phyloP scores from a whole-genome alignment of 2,329 filamentous ascomycete species.

The Furcasterigmium furcatum region DNA sequence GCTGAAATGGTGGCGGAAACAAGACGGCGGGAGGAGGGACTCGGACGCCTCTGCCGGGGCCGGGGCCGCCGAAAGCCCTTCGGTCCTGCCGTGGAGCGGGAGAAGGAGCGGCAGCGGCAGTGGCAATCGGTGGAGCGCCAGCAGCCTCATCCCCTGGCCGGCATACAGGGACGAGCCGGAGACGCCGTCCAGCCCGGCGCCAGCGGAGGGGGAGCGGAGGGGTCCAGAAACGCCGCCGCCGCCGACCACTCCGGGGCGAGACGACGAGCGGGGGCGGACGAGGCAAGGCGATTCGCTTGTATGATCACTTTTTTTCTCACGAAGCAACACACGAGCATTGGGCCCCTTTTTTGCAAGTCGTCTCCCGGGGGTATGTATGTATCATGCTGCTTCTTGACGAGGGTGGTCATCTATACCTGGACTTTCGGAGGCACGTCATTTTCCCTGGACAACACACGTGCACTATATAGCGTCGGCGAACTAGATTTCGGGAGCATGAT shows the following conservation, averaged over 20 bases:
- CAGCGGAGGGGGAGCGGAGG: conserved; percentile 6
- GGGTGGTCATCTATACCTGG: too few relatives aligned
- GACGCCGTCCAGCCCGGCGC: conserved; percentile 6
- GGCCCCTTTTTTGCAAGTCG: conserved; percentile 3
- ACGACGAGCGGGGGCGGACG: conserved; percentile 4
- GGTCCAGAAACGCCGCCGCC: conserved; percentile 6
- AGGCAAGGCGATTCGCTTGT: conserved; percentile 25
- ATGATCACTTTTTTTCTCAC: conserved; percentile 19
- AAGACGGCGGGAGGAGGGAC: conserved; percentile 1
- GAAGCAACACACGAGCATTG: background rate
- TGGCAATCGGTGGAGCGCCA: background rate
- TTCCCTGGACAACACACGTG: too few relatives aligned
- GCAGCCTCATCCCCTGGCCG: conserved; percentile 1
- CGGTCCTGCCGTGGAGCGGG: conserved; percentile 6
- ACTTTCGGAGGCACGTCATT: too few relatives aligned
- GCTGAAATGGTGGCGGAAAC: conserved; percentile 50
- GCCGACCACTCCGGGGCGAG: background rate
- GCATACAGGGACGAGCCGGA: conserved; percentile 16
- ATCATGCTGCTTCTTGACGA: too few relatives aligned
- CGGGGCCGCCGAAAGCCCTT: too few relatives aligned
- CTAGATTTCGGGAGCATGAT: too few relatives aligned
- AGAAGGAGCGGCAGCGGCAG: background rate
- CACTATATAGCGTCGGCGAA: background rate
- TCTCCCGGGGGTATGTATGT: too few relatives aligned
- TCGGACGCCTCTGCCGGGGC: conserved; percentile 12